phyloP scores from a whole-genome alignment of 2,329 filamentous ascomycete genomes.

The Pseudonectria foliicola region DNA sequence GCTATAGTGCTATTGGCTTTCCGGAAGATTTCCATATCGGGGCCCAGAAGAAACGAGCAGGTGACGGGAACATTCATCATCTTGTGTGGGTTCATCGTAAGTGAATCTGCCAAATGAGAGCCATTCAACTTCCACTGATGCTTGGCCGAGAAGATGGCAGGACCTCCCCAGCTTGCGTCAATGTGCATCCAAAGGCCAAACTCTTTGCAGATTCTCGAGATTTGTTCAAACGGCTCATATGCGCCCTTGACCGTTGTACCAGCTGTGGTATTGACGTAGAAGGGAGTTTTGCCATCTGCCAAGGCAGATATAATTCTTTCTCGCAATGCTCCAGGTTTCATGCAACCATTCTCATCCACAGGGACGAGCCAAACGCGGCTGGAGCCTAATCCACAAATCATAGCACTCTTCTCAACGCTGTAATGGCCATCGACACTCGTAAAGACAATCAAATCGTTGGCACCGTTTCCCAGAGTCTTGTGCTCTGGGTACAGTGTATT shows the following conservation, averaged over 20 bases:
- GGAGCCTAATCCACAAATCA: constrained; percentile 78
- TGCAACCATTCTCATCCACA: constrained; percentile 64
- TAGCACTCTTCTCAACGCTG: constrained; percentile 89
- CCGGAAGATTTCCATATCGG: constrained; percentile 71
- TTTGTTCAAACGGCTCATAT: constrained; percentile 70
- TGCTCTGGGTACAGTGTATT: constrained; percentile 77
- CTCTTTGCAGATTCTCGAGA: constrained; percentile 62
- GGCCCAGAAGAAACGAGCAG: constrained; percentile 79
- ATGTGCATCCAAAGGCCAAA: constrained; percentile 86
- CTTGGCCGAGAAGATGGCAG: constrained; percentile 66
- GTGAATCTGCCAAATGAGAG: constrained; percentile 65
- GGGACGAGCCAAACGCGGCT: constrained; percentile 65
- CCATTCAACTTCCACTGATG: constrained; percentile 62
- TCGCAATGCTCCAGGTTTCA: constrained; percentile 61
- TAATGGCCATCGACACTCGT: constrained; percentile 90
- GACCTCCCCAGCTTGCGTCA: constrained; percentile 86
- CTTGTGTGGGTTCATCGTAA: constrained; percentile 93
- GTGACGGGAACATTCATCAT: constrained; percentile 91
- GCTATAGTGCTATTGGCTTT: constrained; percentile 79
- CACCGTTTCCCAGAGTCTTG: constrained; percentile 64
- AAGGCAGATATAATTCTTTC: constrained; percentile 55
- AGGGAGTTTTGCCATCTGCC: constrained; percentile 65
- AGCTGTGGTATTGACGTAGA: constrained; percentile 93
- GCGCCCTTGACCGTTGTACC: constrained; percentile 90
- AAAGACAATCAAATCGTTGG: constrained; percentile 68